Conservation (phyloP, 257 asterid species). For the Penstemon eatonii region DNA sequence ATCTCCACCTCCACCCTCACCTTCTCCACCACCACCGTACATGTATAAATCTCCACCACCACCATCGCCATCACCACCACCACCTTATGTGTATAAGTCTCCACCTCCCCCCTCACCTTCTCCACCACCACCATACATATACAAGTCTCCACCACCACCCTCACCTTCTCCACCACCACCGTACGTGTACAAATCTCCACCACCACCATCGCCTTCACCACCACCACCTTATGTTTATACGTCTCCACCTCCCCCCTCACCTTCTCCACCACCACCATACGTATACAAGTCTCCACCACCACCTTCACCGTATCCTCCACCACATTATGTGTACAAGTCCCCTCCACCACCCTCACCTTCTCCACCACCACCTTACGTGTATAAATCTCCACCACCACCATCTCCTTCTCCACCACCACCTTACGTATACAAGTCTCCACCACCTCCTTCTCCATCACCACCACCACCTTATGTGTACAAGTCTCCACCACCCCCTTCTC, state of each 20-base stretch:
- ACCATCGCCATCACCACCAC: constrained; percentile 34
- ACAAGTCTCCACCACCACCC: constrained; percentile 38
- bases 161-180: constrained; percentile 32
- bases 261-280: constrained; percentile 44
- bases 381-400: constrained; percentile 44
- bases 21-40: constrained; percentile 22
- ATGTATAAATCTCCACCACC: constrained; percentile 25
- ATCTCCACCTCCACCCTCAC: constrained; percentile 25
- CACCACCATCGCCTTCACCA: constrained; percentile 36
- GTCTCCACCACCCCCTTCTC: constrained; percentile 42
- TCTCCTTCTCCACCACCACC: constrained; percentile 45
- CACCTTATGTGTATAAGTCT: constrained; percentile 41
- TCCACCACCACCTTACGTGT: constrained; percentile 39
- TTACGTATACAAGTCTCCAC: constrained; percentile 37
- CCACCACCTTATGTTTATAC: constrained; percentile 37
- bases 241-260: constrained; percentile 39
- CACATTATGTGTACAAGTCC: constrained; percentile 37
- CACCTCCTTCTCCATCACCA: constrained; percentile 36
- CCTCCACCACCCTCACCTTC: constrained; percentile 43
- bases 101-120: constrained; percentile 45
- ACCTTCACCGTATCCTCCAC: constrained; percentile 37
- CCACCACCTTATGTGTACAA: constrained; percentile 40
- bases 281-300: constrained; percentile 43
- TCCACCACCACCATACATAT: constrained; percentile 19
- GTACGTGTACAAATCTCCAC: constrained; percentile 30